These are phyloP conservation scores for Clavariopsis aquatica DNA, from an alignment of 495 filamentous ascomycete genomes.

Conservation along the genomic window DNA sequence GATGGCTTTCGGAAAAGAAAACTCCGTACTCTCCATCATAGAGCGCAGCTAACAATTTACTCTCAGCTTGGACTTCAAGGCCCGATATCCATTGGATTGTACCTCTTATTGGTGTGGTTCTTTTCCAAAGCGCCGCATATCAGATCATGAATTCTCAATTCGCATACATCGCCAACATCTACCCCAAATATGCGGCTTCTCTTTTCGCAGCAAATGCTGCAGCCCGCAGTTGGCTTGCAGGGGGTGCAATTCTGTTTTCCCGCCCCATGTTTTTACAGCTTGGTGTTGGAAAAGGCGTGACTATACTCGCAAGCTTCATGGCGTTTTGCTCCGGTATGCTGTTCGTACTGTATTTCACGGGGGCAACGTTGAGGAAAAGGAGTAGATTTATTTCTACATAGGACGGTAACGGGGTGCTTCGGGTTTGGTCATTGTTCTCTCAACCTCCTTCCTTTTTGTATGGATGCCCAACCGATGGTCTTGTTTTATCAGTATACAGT, in stretches of 20 bases:
- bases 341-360: neutral
- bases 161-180: neutral
- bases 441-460: no score
- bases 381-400: constrained; percentile 6
- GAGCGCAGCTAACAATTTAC: neutral
- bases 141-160: constrained; percentile 13
- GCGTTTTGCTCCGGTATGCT: constrained; percentile 2
- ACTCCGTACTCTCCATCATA: neutral
- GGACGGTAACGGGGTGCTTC: no score
- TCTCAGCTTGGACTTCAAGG: constrained; percentile 1
- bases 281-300: neutral
- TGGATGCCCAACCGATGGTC: no score
- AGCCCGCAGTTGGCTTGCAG: neutral
- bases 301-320: neutral
- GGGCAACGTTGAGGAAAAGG: constrained; percentile 1
- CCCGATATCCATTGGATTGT: constrained; percentile 10
- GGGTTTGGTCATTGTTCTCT: no score
- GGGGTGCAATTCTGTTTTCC: neutral
- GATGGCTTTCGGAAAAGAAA: no score
- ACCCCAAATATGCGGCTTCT: neutral
- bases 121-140: constrained; percentile 6
- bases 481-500: no score
- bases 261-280: neutral
- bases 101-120: constrained; percentile 3
- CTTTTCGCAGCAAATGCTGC: neutral